These are phyloP conservation scores for Typha latifolia DNA, from an alignment of 176 grass and related monocot genomes.

Conservation along the genomic window DNA sequence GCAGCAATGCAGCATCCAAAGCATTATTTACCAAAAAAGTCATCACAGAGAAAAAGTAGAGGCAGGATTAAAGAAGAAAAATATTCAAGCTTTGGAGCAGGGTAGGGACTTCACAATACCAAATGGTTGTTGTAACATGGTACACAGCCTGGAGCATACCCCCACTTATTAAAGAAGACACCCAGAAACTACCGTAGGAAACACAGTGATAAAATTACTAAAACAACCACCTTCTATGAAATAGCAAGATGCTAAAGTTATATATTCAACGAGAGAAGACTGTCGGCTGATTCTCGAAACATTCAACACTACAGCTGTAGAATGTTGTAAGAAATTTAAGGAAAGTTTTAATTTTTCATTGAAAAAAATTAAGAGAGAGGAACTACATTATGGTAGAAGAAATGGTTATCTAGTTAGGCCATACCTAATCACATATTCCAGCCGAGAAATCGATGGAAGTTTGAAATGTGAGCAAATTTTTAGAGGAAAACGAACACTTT, in stretches of 20 bases:
- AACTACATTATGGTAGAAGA: neutral
- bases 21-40: neutral
- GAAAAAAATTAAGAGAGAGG: neutral
- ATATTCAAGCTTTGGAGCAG: conserved; percentile 1
- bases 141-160: neutral
- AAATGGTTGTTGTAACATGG: conserved; percentile 1
- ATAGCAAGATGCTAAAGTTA: neutral
- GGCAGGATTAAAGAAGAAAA: neutral
- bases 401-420: neutral
- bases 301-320: neutral
- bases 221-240: neutral
- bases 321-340: neutral
- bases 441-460: neutral
- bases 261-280: neutral
- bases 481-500: neutral
- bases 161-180: neutral
- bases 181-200: neutral
- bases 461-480: neutral
- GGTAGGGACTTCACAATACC: neutral
- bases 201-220: neutral
- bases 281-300: neutral
- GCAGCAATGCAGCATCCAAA: too few relatives aligned
- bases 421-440: neutral
- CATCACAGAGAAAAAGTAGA: neutral
- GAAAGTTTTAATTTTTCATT: neutral